These are phyloP conservation scores for Escallonia rubra DNA, from an alignment of 129 eudicot species.

Conservation along the genomic window DNA sequence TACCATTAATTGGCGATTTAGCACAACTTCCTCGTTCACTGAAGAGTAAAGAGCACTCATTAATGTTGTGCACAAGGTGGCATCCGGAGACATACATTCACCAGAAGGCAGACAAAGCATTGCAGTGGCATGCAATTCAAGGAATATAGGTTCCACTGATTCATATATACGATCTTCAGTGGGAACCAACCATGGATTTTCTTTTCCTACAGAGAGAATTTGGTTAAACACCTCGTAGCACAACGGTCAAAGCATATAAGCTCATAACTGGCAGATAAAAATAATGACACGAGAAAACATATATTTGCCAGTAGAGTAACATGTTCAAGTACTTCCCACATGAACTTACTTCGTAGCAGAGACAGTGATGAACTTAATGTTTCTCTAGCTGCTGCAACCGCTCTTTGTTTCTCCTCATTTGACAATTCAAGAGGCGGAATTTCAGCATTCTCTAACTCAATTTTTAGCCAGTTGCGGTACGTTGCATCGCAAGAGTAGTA, in stretches of 20 bases:
- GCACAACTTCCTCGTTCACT: slow-evolving; percentile 61
- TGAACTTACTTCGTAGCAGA: slow-evolving; percentile 67
- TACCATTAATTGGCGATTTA: slow-evolving; percentile 76
- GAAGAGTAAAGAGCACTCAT: slow-evolving; percentile 89
- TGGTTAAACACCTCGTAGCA: background rate
- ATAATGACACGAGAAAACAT: background rate
- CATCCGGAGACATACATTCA: slow-evolving; percentile 84
- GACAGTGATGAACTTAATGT: slow-evolving; percentile 48
- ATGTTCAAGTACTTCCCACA: background rate
- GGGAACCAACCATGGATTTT: slow-evolving; percentile 72
- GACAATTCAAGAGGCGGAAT: slow-evolving; percentile 50
- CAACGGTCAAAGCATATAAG: background rate
- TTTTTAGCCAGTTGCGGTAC: slow-evolving; percentile 88
- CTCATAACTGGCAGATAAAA: background rate
- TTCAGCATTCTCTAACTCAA: slow-evolving; percentile 67
- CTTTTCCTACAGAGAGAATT: slow-evolving; percentile 45
- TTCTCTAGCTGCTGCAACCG: slow-evolving; percentile 57
- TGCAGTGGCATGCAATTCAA: slow-evolving; percentile 87
- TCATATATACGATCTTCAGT: slow-evolving; percentile 60
- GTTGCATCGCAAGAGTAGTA: slow-evolving; percentile 98
- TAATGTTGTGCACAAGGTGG: slow-evolving; percentile 82
- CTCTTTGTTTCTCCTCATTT: slow-evolving; percentile 61
- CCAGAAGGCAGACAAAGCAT: slow-evolving; percentile 92
- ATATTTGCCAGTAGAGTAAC: background rate
- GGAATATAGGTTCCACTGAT: slow-evolving; percentile 49